Base-by-base conservation (phyloP, 331 rosid species). In the Phaseolus coccineus region DNA sequence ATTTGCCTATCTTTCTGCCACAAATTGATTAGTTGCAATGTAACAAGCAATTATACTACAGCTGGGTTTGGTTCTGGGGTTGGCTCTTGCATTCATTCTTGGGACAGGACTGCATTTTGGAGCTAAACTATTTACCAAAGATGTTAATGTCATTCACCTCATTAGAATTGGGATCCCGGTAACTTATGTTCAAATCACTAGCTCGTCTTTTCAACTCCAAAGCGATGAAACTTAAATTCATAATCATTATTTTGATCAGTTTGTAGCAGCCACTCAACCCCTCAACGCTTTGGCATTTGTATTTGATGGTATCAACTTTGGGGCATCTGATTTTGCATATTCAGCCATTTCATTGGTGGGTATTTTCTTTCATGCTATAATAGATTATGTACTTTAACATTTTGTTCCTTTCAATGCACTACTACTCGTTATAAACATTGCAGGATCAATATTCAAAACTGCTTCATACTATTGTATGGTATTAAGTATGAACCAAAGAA, bases 211-310 rank as follows among this genome's bases (percentile, higher is more conserved):
- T 70, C 37, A 35, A 75, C 56, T 47, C n/a, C 31, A 35, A 81
- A 80, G 16, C 46, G 35, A 42, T 25, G 74, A 42, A 25, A 48
- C 74, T 80, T 51, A 47, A 37, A 50, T 51, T 81, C 58, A 64
- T 74, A 39, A 61, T 76, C n/a, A 77, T 76, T 80, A 27, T 51
- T 13, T 9, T 79, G 88, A 28, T 12, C 92, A 90, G 97, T 92
- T 92, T 82, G 97, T 92, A 65, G 96, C 92, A 76, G 87, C 88
- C 50, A 92, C 97, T 77, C 97, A 92, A 74, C 93, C 97, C 78
- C 77, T 92, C 62, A 92, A 92, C 77, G 79, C 89, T 47, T 75
- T 91, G 86, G 94, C 96, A 24, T 93, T 90, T 83, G 96, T 89
- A 71, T 89, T 90, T 53, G 96, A 93, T 61, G 96, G 96, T 25